Base-by-base conservation (phyloP, 345 rosid genomes). In the Dimocarpus longan region DNA sequence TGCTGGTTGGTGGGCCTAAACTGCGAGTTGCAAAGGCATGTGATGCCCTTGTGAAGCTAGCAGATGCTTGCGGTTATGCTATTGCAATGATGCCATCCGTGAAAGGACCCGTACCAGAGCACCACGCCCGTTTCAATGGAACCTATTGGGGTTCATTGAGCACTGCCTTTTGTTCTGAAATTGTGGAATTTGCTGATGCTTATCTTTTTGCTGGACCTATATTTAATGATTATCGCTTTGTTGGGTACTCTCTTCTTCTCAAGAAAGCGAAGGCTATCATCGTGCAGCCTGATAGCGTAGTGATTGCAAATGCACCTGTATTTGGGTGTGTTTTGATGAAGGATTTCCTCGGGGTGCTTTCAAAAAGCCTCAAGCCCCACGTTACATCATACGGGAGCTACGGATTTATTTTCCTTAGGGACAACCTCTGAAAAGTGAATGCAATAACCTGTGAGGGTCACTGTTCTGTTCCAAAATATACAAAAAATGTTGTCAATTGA, bases 101-200 rank as follows among this genome's bases (percentile, higher is more conserved):
- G 6, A 92, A 92, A 67, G 93, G 96, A 22, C 79, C 86, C 5
- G 85, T 92, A n/a, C 92, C 94, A 0, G 97, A 90, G 80, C 82
- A 87, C 57, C 97, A 90, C 73, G 86, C 91, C 2, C 94, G 79
- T 78, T 92, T 89, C 86, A 80, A 90, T 16, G 96, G 96, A 24
- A 90, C 96, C 5, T 92, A 88, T 90, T 32, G 93, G 93, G 97
- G 97, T 16, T 90, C 88, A 6, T 89, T 89, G 66, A 89, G 94
- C 82, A 86, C 94, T 39, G 84, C 91, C 0, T 90, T 92, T 76
- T 90, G 94, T 68, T 86, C 91, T 4, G 94, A 92, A 32, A 92
- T 92, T 7, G 97, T 92, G 73, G 97, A 92, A 78, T 89, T 92
- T 15, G 92, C 93, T 0, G 97, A 92, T 82, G 94, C 94, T 26